Evolutionary conservation across 2,329 filamentous ascomycete species (phyloP), one percentile per base, ranked within the genome.

Genomic region (Arthroderma sp.): DNA sequence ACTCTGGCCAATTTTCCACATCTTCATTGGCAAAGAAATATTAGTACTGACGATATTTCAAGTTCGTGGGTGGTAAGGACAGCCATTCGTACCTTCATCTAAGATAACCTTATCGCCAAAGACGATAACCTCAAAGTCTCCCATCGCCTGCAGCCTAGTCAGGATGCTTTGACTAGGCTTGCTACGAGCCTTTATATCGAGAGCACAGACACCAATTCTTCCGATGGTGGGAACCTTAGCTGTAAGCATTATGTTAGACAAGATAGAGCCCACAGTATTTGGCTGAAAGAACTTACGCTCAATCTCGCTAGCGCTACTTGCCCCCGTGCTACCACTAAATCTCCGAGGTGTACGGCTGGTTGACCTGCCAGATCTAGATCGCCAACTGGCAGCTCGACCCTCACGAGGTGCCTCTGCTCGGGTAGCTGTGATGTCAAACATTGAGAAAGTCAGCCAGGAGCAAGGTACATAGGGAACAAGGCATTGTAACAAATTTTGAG

Each of bases 21-120:
- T 84, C 85, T 78, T 47, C 15, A 22, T 22, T 22, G 15, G 15
- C 15, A 22, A 5, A 11, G 29, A 10, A 33, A 15, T 28, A n/a
- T 11, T 9, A 28, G 6, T 15, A 5, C 5, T 32, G 6, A 15
- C 5, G 28, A 31, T n/a, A n/a, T 36, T 6, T 7, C 3, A 4
- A 7, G 29, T 3, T 2, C 3, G n/a, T 2, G 10, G 8, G 6
- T 6, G 37, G 29, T 5, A 44, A 9, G 22, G 36, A 10, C 59
- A 22, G 15, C 15, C 15, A 22, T 22, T 22, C 71, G 54, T 54
- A 77, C 76, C 75, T 75, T 98, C 91, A 58, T 98, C 91, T 32
- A 98, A 72, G 53, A 98, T 98, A 37, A 95, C 89, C 66, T 98
- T 98, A 69, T 98, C 91, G 40, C 91, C 93, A 68, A 98, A 98